Percentiles rank a stretch among this genome's conserved stretches.
Evolutionary conservation across 2,329 filamentous ascomycete species (phyloP).

Genomic region (Podosphaera fusca): DNA sequence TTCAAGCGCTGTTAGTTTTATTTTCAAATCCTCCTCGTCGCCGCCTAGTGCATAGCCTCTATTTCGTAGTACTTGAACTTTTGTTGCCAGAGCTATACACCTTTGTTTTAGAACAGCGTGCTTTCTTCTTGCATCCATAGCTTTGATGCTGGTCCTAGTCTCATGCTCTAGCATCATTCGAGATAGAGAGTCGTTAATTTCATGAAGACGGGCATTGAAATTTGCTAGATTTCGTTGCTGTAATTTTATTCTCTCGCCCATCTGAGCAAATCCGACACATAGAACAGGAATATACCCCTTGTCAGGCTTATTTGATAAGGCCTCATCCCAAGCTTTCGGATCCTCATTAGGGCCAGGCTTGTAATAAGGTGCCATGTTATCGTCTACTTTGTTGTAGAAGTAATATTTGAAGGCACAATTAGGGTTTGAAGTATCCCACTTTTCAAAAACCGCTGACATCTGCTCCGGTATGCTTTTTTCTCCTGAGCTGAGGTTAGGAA

Average conservation of each 20-base stretch:
- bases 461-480: conserved; percentile 57
- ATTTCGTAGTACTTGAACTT: conserved; percentile 61
- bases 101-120: conserved; percentile 52
- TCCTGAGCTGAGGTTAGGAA: conserved; percentile 19
- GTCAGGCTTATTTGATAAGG: conserved; percentile 55
- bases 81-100: conserved; percentile 51
- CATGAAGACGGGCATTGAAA: conserved; percentile 50
- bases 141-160: conserved; percentile 49
- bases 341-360: conserved; percentile 47
- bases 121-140: conserved; percentile 46
- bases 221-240: conserved; percentile 46
- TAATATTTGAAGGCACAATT: conserved; percentile 61
- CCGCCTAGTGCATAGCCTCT: conserved; percentile 59
- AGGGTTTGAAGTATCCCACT: conserved; percentile 48
- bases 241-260: conserved; percentile 47
- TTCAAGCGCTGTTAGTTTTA: conserved; percentile 46
- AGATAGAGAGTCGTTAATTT: conserved; percentile 54
- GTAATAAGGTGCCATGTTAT: conserved; percentile 53
- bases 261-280: conserved; percentile 47
- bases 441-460: conserved; percentile 43
- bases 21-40: conserved; percentile 56
- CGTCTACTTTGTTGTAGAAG: conserved; percentile 69
- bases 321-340: conserved; percentile 62
- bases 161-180: conserved; percentile 56
- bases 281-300: conserved; percentile 56